Percentiles rank a stretch among this genome's conserved stretches.
Conservation (phyloP, 805 yeast species). For the Danielia oregonensis region DNA sequence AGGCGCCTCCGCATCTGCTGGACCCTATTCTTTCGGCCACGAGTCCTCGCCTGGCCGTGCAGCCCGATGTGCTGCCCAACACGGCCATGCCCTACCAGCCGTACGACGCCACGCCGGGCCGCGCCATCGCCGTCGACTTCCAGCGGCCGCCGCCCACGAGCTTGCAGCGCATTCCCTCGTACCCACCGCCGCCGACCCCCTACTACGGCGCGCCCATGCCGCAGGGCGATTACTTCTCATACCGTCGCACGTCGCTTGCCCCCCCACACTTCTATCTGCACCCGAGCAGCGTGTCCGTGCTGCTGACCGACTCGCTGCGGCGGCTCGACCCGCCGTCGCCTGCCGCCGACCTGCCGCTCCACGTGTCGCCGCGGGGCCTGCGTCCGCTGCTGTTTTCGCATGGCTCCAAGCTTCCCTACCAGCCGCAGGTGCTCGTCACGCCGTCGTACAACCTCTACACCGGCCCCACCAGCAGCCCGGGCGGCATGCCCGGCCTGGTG, state of each 20-base stretch:
- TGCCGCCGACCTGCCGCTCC: conserved; percentile 6
- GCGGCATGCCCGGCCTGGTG: not conserved
- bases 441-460: not conserved
- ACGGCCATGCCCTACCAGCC: not conserved
- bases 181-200: too few relatives aligned
- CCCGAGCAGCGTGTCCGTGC: not conserved
- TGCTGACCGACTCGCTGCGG: conserved; percentile 2
- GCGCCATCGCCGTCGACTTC: too few relatives aligned
- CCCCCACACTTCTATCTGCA: conserved; percentile 1
- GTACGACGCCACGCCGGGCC: not conserved
- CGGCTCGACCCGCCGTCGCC: conserved; percentile 4
- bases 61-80: not conserved
- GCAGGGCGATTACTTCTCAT: conserved; percentile 8
- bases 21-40: not conserved
- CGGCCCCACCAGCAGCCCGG: too few relatives aligned
- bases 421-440: not conserved
- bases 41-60: not conserved
- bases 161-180: too few relatives aligned
- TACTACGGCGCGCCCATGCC: not conserved
- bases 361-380: not conserved
- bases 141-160: too few relatives aligned
- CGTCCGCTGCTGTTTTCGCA: not conserved
- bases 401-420: not conserved
- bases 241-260: conserved; percentile 4
- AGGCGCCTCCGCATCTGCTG: not conserved